Evolutionary conservation across 352 stramenopile genomes (phyloP).

Genomic region (Phytophthora melonis): DNA sequence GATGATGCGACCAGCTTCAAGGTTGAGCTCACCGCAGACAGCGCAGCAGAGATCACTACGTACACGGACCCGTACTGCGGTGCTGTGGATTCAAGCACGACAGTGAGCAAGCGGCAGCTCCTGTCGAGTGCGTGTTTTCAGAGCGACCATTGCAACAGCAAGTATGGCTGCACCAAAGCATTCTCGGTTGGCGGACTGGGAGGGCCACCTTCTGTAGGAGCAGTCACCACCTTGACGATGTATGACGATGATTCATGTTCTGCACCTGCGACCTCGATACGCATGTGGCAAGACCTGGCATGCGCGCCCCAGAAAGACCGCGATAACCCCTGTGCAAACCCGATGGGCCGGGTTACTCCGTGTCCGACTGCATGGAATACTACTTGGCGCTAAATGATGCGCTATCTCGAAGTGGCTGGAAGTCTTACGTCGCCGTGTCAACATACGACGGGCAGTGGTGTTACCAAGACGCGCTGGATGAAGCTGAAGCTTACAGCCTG

Average conservation of each 20-base stretch:
- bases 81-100: not conserved
- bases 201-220: too few species aligned
- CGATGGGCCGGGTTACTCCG: not conserved
- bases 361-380: not conserved
- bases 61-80: not conserved
- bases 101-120: not conserved
- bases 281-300: not conserved
- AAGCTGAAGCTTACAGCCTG: not conserved
- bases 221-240: not conserved
- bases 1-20: conserved; percentile 15
- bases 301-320: not conserved
- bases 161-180: not conserved
- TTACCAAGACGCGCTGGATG: not conserved
- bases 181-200: conserved; percentile 7
- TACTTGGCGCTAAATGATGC: not conserved
- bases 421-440: not conserved
- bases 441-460: not conserved
- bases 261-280: not conserved
- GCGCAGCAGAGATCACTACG: not conserved
- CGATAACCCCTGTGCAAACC: not conserved
- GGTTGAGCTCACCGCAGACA: not conserved
- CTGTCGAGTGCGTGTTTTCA: not conserved
- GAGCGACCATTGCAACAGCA: not conserved
- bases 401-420: not conserved
- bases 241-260: not conserved